Conservation (phyloP, 2,329 filamentous ascomycete species). For the Ophiostoma pallidulum region DNA sequence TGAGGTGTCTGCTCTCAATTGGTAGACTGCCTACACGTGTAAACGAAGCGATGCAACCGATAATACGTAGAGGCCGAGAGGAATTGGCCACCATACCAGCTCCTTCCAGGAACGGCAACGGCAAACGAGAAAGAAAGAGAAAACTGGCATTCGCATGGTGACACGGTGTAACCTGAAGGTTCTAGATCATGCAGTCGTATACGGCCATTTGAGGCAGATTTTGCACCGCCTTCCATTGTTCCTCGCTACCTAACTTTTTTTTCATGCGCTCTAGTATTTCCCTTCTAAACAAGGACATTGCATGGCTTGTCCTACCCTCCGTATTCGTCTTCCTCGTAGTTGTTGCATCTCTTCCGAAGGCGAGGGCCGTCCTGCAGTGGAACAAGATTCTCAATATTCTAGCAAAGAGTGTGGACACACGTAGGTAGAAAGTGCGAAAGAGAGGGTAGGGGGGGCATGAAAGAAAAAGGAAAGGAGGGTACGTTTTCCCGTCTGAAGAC, state of each 20-base stretch:
- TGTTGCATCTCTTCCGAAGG: conserved; percentile 2
- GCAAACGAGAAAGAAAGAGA: conserved; percentile 12
- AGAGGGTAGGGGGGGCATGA: not conserved
- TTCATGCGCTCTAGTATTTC: too few relatives aligned
- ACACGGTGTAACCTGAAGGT: conserved; percentile 8
- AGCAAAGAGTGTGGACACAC: too few relatives aligned
- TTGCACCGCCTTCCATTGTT: conserved; percentile 7
- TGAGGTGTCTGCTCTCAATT: too few relatives aligned
- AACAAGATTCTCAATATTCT: not conserved
- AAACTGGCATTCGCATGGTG: not conserved
- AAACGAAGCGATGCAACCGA: not conserved
- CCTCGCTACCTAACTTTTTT: not conserved
- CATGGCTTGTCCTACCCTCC: too few relatives aligned
- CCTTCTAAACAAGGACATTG: not conserved
- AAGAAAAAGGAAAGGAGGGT: not conserved
- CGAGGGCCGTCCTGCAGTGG: conserved; percentile 2
- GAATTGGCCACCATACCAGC: not conserved
- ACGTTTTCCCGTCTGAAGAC: not conserved
- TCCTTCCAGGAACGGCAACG: conserved; percentile 14
- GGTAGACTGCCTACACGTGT: too few relatives aligned
- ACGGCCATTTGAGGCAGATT: conserved; percentile 14
- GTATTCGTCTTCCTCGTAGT: too few relatives aligned
- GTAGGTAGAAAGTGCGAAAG: not conserved
- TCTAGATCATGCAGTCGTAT: conserved; percentile 17
- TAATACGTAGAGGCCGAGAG: not conserved